phyloP scores from a whole-genome alignment of 1,139 yeast species.

The Yamadazyma sp. region DNA sequence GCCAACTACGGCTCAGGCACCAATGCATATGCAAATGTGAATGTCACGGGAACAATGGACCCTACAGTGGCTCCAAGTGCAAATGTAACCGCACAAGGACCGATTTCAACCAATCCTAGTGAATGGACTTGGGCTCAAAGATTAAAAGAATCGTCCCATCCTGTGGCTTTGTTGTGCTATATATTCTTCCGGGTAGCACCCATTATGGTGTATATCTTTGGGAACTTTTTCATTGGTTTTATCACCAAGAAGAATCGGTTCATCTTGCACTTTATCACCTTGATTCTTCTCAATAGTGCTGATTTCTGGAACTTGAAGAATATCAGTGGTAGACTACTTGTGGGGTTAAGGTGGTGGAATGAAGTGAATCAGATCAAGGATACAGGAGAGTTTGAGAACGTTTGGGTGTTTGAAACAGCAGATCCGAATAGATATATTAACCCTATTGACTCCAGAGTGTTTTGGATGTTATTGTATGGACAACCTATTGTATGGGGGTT shows the following conservation, averaged over 20 bases:
- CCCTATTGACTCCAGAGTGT: slow-evolving; percentile 86
- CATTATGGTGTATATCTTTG: slow-evolving; percentile 65
- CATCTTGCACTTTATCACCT: slow-evolving; percentile 74
- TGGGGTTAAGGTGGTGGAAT: slow-evolving; percentile 96
- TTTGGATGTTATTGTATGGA: slow-evolving; percentile 77
- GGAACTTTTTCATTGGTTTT: slow-evolving; percentile 55
- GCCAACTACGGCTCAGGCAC: neutral
- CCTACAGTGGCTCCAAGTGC: neutral
- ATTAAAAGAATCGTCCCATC: slow-evolving; percentile 71
- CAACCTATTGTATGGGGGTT: slow-evolving; percentile 77
- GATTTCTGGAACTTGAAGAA: slow-evolving; percentile 96
- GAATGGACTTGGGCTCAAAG: slow-evolving; percentile 28
- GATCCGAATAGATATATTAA: slow-evolving; percentile 80
- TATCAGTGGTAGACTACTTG: slow-evolving; percentile 83
- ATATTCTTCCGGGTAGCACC: slow-evolving; percentile 66
- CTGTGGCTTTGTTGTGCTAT: slow-evolving; percentile 68
- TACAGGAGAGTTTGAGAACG: slow-evolving; percentile 59
- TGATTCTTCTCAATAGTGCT: slow-evolving; percentile 73
- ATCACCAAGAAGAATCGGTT: slow-evolving; percentile 50
- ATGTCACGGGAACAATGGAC: slow-evolving; percentile 4
- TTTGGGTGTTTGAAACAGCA: slow-evolving; percentile 89
- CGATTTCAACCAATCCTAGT: slow-evolving; percentile 13
- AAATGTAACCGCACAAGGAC: neutral
- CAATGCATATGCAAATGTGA: neutral
- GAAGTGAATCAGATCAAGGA: slow-evolving; percentile 51